Evolutionary conservation across 2,329 filamentous ascomycete genomes (phyloP).

Genomic region (Parafenestella ontariensis): DNA sequence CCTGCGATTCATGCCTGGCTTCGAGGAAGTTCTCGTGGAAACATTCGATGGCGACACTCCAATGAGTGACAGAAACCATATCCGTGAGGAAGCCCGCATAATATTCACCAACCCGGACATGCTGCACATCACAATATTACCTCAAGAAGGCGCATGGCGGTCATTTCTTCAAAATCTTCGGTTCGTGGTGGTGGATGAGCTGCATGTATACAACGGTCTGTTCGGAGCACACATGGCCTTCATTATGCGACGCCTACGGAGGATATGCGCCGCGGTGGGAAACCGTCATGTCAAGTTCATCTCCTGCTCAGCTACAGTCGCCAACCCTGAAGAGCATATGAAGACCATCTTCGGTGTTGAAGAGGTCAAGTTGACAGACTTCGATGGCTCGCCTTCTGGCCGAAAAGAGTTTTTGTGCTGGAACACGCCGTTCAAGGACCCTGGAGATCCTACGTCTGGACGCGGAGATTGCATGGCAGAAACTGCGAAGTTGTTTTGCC

Average conservation of each 20-base stretch:
- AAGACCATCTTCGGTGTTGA: slow-evolving; percentile 90
- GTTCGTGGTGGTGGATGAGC: slow-evolving; percentile 83
- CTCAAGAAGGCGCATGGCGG: slow-evolving; percentile 89
- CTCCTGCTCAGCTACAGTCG: slow-evolving; percentile 94
- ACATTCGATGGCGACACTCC: slow-evolving; percentile 96
- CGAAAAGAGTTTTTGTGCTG: slow-evolving; percentile 96
- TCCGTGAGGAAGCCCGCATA: slow-evolving; percentile 87
- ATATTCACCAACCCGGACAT: slow-evolving; percentile 99
- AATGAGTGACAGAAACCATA: slow-evolving; percentile 76
- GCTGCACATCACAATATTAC: slow-evolving; percentile 92
- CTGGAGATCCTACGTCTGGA: slow-evolving; percentile 83
- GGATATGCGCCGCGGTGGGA: slow-evolving; percentile 88
- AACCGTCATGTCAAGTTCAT: slow-evolving; percentile 88
- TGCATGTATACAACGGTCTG: slow-evolving; percentile 95
- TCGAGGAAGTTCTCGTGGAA: slow-evolving; percentile 81
- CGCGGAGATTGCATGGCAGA: slow-evolving; percentile 83
- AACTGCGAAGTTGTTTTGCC: slow-evolving; percentile 88
- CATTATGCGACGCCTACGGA: slow-evolving; percentile 87
- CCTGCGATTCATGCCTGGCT: slow-evolving; percentile 76
- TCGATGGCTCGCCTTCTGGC: slow-evolving; percentile 90
- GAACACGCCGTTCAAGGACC: slow-evolving; percentile 96
- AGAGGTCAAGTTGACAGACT: slow-evolving; percentile 81
- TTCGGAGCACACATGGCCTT: slow-evolving; percentile 94
- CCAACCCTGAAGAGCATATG: slow-evolving; percentile 92
- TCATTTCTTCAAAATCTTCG: slow-evolving; percentile 86